Evolutionary conservation across 2,329 filamentous ascomycete species (phyloP).

Genomic region (Cryphonectria carpinicola): DNA sequence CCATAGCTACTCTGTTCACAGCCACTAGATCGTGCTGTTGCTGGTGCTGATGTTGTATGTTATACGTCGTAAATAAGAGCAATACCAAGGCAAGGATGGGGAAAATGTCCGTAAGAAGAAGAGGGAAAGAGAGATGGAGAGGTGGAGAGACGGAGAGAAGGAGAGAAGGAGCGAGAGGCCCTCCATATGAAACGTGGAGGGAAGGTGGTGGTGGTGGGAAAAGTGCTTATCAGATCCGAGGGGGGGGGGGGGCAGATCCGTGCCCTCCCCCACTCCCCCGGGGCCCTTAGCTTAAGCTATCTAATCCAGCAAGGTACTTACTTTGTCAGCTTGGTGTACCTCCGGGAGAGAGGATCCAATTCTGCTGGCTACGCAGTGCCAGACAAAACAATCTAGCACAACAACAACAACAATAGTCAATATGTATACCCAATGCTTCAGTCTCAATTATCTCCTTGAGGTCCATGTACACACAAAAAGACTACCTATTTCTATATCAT

Average conservation of each 20-base stretch:
- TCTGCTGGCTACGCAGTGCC: no score
- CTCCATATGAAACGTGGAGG: not conserved
- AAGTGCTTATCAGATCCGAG: not conserved
- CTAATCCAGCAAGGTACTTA: not conserved
- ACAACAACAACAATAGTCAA: not conserved
- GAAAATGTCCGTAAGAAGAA: not conserved
- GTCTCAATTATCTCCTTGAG: not conserved
- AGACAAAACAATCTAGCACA: not conserved
- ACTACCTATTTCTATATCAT: not conserved
- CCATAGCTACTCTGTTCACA: slow-evolving; percentile 43
- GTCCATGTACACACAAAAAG: not conserved
- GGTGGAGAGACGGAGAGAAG: not conserved
- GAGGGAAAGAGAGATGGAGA: not conserved
- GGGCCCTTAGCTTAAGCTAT: not conserved
- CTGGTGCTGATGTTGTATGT: no score
- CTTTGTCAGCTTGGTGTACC: no score
- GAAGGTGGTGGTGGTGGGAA: not conserved
- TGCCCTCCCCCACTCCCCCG: not conserved
- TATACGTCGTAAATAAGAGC: not conserved
- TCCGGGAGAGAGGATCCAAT: no score
- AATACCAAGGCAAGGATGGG: not conserved
- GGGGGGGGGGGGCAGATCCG: not conserved
- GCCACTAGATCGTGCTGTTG: not conserved
- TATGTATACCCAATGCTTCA: not conserved
- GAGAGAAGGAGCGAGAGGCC: not conserved